Evolutionary conservation across 768 basidiomycete species (phyloP).

Genomic region (Mrakia hoshinonis): DNA sequence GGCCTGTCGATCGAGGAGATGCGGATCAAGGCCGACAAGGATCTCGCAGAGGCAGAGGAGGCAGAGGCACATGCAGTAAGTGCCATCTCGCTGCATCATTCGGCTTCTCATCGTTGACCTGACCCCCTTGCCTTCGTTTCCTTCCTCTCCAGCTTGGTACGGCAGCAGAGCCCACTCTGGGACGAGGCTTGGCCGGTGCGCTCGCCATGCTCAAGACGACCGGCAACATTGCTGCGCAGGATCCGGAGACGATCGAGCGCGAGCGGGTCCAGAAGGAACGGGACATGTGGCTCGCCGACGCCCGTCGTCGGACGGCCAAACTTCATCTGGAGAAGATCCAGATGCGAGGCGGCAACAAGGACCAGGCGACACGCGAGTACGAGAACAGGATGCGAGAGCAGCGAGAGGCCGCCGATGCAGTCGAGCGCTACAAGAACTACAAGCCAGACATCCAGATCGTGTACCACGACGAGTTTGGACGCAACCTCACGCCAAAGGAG

Average conservation of each 20-base stretch:
- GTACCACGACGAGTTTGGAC: slow-evolving; percentile 93
- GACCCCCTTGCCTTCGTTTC: not conserved
- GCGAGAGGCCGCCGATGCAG: slow-evolving; percentile 70
- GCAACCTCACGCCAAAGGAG: slow-evolving; percentile 80
- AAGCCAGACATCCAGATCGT: slow-evolving; percentile 94
- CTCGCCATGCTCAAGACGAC: slow-evolving; percentile 66
- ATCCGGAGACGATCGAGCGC: slow-evolving; percentile 57
- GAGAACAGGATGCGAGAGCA: slow-evolving; percentile 88
- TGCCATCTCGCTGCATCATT: not conserved
- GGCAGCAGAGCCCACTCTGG: slow-evolving; percentile 62
- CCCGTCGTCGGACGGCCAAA: slow-evolving; percentile 63
- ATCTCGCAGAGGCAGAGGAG: slow-evolving; percentile 60
- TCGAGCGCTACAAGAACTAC: slow-evolving; percentile 83
- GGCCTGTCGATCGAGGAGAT: slow-evolving; percentile 43
- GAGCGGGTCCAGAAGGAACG: slow-evolving; percentile 74
- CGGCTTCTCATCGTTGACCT: not conserved
- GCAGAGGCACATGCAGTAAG: slow-evolving; percentile 39
- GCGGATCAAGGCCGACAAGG: slow-evolving; percentile 49
- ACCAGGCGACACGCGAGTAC: slow-evolving; percentile 88
- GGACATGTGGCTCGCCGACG: slow-evolving; percentile 82
- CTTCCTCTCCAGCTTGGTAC: slow-evolving; percentile 20
- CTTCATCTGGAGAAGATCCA: slow-evolving; percentile 72
- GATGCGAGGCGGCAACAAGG: slow-evolving; percentile 62
- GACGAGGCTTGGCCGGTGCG: slow-evolving; percentile 77
- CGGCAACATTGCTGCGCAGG: slow-evolving; percentile 66